phyloP scores from a whole-genome alignment of 2,329 filamentous ascomycete genomes.

The Ramularia endophylla region DNA sequence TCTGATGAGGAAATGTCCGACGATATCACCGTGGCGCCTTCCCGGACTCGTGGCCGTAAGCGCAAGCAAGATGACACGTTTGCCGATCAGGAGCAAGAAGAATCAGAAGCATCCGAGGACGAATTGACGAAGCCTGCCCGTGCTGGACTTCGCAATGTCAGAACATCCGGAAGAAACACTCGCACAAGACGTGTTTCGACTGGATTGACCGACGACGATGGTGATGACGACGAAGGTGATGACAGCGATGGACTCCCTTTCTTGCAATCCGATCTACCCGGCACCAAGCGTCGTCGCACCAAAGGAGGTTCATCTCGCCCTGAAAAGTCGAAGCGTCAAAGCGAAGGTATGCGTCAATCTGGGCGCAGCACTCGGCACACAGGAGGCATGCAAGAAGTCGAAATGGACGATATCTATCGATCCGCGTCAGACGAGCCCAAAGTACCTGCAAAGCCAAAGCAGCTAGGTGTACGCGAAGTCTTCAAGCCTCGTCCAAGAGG shows the following conservation, averaged over 20 bases:
- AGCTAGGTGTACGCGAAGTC: constrained; percentile 60
- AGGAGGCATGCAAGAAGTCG: constrained; percentile 49
- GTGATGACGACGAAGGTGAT: constrained; percentile 27
- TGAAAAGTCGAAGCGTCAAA: constrained; percentile 14
- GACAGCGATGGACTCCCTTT: constrained; percentile 18
- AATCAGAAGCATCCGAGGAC: constrained; percentile 15
- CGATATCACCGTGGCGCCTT: constrained; percentile 7
- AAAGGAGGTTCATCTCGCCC: constrained; percentile 1
- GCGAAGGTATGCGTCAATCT: constrained; percentile 36
- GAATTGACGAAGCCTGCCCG: constrained; percentile 14
- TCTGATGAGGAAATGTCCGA: constrained; percentile 21
- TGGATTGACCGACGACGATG: constrained; percentile 9
- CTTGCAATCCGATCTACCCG: constrained; percentile 38
- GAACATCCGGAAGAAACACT: constrained; percentile 6
- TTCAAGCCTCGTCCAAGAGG: constrained; percentile 60
- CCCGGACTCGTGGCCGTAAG: constrained; percentile 15
- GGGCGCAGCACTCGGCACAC: constrained; percentile 41
- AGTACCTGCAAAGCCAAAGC: constrained; percentile 44
- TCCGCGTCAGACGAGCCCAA: constrained; percentile 37
- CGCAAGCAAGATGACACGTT: constrained; percentile 18
- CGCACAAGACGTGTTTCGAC: constrained; percentile 11
- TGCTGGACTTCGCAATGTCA: constrained; percentile 13
- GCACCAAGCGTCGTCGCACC: constrained; percentile 27
- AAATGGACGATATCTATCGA: constrained; percentile 51
- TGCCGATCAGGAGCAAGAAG: constrained; percentile 17